These are phyloP conservation scores for Schoenoplectus triqueter DNA, from an alignment of 202 grass and related monocot species.

Conservation along the genomic window DNA sequence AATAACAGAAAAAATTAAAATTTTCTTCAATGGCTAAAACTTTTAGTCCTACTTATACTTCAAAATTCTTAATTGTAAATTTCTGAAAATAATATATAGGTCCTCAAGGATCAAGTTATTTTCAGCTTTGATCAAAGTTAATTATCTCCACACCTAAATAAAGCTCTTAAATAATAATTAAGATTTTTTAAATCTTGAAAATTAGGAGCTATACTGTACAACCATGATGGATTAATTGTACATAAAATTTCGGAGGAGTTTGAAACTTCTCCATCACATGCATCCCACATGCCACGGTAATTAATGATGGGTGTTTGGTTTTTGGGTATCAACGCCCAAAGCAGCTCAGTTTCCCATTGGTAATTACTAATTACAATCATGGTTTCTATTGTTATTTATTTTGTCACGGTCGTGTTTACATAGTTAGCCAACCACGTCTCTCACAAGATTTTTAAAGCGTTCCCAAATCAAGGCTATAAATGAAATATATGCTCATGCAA, in stretches of 20 bases:
- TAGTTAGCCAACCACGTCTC: conserved; percentile 38
- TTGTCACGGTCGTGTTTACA: conserved; percentile 21
- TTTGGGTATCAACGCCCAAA: conserved; percentile 43
- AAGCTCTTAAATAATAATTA: neutral
- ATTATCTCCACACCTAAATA: neutral
- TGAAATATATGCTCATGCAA: conserved; percentile 7
- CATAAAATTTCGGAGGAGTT: conserved; percentile 12
- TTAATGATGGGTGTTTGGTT: conserved; percentile 43
- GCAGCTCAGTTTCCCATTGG: conserved; percentile 16
- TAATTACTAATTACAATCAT: conserved; percentile 16
- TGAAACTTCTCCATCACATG: conserved; percentile 23
- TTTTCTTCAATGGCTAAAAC: neutral
- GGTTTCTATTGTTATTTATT: conserved; percentile 4
- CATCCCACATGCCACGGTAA: conserved; percentile 31
- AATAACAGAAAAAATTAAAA: neutral
- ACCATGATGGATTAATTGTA: neutral
- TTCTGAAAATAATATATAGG: too few relatives aligned
- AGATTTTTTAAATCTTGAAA: neutral
- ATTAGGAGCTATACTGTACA: neutral
- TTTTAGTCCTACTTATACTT: neutral
- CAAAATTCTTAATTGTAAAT: neutral
- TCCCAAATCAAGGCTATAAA: neutral
- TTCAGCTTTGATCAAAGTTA: too few relatives aligned
- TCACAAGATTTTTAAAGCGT: neutral
- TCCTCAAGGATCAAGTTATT: too few relatives aligned